phyloP scores from a whole-genome alignment of 2,329 filamentous ascomycete genomes.

The Neodidymelliopsis sp. region DNA sequence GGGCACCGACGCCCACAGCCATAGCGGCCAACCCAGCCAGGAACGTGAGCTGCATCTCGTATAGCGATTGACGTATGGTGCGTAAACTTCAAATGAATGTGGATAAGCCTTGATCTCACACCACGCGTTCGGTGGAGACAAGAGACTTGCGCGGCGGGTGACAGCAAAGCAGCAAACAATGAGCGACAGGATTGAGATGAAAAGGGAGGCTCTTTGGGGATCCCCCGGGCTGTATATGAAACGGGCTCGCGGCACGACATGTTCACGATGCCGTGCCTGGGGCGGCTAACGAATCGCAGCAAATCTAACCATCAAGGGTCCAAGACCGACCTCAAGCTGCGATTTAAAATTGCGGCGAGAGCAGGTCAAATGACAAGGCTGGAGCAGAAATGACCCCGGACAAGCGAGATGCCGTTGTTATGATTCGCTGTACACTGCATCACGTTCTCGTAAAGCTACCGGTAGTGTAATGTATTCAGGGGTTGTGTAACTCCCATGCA shows the following conservation, averaged over 20 bases:
- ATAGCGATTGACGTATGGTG: constrained; percentile 18
- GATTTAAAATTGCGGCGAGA: constrained; percentile 26
- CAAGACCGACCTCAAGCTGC: constrained; percentile 22
- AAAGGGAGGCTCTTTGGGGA: constrained; percentile 25
- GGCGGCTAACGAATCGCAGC: constrained; percentile 25
- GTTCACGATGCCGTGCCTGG: constrained; percentile 26
- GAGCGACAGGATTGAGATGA: constrained; percentile 31
- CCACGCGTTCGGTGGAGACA: constrained; percentile 23
- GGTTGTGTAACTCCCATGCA: constrained; percentile 8
- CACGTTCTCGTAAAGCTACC: constrained; percentile 7
- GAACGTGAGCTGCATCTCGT: constrained; percentile 42
- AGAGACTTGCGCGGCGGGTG: constrained; percentile 9
- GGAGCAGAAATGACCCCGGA: constrained; percentile 19
- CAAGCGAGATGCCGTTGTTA: constrained; percentile 11
- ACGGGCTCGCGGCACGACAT: constrained; percentile 29
- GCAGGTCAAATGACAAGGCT: constrained; percentile 21
- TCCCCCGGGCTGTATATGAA: constrained; percentile 37
- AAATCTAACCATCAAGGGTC: constrained; percentile 19
- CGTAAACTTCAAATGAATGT: constrained; percentile 33
- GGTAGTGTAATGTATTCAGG: constrained; percentile 13
- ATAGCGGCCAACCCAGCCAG: constrained; percentile 39
- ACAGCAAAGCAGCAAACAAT: constrained; percentile 24
- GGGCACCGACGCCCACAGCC: constrained; percentile 37
- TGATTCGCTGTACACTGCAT: constrained; percentile 10
- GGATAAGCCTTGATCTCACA: constrained; percentile 19